Evolutionary conservation across 108 stramenopile species (phyloP).

Genomic region (Cyclostephanos invisitatus): DNA sequence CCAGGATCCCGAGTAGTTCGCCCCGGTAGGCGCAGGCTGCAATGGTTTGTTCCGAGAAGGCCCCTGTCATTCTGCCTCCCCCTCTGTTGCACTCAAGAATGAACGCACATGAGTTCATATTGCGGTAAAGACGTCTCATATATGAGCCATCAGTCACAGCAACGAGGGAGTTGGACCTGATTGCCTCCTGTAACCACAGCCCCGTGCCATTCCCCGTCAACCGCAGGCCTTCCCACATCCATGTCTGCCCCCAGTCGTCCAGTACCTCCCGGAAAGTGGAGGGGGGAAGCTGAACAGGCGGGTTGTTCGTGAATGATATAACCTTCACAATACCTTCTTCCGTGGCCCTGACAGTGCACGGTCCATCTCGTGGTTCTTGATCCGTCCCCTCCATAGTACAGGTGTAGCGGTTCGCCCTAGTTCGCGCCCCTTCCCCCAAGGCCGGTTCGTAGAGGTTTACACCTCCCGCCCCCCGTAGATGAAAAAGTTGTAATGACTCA

Average conservation of each 20-base stretch:
- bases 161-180: background rate
- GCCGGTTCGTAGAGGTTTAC: background rate
- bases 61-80: constrained; percentile 1
- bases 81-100: constrained; percentile 10
- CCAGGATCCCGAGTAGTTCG: constrained; percentile 19
- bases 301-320: background rate
- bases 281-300: background rate
- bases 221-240: constrained; percentile 4
- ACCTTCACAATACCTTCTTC: background rate
- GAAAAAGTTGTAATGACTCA: background rate
- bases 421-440: background rate
- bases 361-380: too few species aligned
- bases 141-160: constrained; percentile 32
- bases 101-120: constrained; percentile 6
- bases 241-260: background rate
- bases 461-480: background rate
- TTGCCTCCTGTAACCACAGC: constrained; percentile 6
- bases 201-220: background rate
- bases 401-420: background rate
- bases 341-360: too few species aligned
- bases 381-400: background rate
- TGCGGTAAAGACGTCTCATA: background rate
- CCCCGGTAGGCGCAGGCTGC: constrained; percentile 23
- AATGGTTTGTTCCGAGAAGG: constrained; percentile 4
- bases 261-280: background rate